Evolutionary conservation across 1,284 basidiomycete genomes (phyloP).

Genomic region (Moesziomyces sp.): DNA sequence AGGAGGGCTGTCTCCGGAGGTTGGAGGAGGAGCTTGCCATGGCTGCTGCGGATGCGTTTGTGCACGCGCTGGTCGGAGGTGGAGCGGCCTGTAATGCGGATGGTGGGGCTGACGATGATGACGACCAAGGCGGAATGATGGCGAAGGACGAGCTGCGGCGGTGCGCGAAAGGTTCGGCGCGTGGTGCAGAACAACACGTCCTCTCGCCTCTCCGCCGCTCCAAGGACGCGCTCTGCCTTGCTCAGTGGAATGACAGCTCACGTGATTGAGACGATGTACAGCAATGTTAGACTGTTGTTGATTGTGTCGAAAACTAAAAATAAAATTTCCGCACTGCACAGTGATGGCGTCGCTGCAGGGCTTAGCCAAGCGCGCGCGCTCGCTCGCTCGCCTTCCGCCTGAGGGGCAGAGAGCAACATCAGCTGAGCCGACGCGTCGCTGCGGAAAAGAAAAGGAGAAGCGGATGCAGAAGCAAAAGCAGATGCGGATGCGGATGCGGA

Average conservation of each 20-base stretch:
- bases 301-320: too few relatives aligned
- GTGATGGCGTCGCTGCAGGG: background rate
- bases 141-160: background rate
- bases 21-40: conserved; percentile 31
- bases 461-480: too few relatives aligned
- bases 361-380: conserved; percentile 7
- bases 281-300: too few relatives aligned
- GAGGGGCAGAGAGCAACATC: background rate
- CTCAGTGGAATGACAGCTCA: too few relatives aligned
- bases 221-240: too few relatives aligned
- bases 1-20: conserved; percentile 41
- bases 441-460: too few relatives aligned
- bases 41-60: background rate
- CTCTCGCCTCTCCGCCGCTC: too few relatives aligned
- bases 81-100: background rate
- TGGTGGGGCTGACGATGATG: conserved; percentile 19
- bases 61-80: background rate
- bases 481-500: too few relatives aligned
- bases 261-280: too few relatives aligned
- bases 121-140: background rate
- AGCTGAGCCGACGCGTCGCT: background rate
- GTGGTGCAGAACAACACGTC: conserved; percentile 1
- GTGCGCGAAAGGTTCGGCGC: conserved; percentile 1
- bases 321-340: too few relatives aligned
- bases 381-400: background rate